Evolutionary conservation across 192 early-diverging fungal species (phyloP).

Genomic region (Backusella liffmaniae): DNA sequence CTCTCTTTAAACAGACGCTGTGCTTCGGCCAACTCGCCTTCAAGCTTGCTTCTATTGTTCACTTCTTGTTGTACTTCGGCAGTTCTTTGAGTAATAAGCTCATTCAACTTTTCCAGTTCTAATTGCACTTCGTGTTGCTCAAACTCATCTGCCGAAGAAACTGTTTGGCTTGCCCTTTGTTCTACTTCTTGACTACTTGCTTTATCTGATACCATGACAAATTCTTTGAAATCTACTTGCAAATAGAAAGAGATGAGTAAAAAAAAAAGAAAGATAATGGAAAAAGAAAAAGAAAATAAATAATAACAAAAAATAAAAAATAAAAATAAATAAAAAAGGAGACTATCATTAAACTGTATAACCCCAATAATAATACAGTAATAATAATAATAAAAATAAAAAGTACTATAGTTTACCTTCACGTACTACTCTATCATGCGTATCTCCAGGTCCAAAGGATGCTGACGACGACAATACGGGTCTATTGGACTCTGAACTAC

Average conservation of each 20-base stretch:
- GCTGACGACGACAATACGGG: not conserved
- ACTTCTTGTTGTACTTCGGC: slow-evolving; percentile 12
- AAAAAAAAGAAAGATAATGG: not conserved
- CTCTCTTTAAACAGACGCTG: slow-evolving; percentile 27
- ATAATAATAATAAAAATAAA: not conserved
- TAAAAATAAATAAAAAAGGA: slow-evolving; percentile 4
- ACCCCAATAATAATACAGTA: not conserved
- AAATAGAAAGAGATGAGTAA: slow-evolving; percentile 8
- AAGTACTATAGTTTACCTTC: not conserved
- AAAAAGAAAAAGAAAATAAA: not conserved
- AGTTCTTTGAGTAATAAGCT: slow-evolving; percentile 6
- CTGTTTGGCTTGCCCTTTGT: not conserved
- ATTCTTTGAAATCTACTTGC: slow-evolving; percentile 4
- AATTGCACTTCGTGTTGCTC: not conserved
- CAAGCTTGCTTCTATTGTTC: slow-evolving; percentile 11
- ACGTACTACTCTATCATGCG: not conserved
- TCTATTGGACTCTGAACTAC: not conserved
- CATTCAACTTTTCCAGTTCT: slow-evolving; percentile 26
- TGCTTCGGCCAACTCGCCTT: slow-evolving; percentile 25
- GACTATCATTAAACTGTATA: not conserved
- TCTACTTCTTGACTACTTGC: not conserved
- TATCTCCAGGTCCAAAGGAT: slow-evolving; percentile 10
- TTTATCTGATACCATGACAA: not conserved
- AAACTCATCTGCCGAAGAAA: not conserved
- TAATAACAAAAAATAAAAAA: not conserved